Conservation (phyloP, 306 rosid genomes). For the Aeschynomene evenia region DNA sequence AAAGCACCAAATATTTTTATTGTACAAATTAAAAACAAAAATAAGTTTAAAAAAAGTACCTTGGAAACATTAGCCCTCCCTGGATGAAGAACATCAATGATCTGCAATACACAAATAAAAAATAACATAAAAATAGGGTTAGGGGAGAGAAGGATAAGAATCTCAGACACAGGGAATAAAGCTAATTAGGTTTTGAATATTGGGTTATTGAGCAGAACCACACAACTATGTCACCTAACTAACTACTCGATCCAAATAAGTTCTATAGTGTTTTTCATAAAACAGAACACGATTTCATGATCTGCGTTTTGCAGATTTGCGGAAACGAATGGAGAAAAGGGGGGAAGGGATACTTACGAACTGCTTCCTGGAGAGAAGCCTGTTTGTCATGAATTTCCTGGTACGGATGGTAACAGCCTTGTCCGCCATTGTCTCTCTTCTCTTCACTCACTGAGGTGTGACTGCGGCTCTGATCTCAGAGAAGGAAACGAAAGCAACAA, state of each 20-base stretch:
- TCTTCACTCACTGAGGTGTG: not conserved
- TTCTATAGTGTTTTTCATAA: not conserved
- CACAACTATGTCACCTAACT: not conserved
- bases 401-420: conserved; percentile 86
- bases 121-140: not conserved
- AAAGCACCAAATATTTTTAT: not conserved
- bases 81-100: conserved; percentile 85
- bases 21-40: not conserved
- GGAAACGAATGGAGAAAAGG: not conserved
- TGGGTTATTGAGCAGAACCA: not conserved
- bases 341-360: conserved; percentile 49
- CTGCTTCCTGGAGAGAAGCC: conserved; percentile 85
- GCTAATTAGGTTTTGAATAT: not conserved
- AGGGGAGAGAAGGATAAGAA: not conserved
- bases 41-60: conserved; percentile 37
- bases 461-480: not conserved
- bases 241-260: not conserved
- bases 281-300: not conserved
- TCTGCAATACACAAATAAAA: conserved; percentile 33
- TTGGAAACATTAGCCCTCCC: conserved; percentile 92
- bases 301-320: not conserved
- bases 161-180: too few relatives aligned
- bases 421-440: conserved; percentile 70
- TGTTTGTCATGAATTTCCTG: conserved; percentile 82
- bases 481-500: not conserved